phyloP scores from a whole-genome alignment of 108 stramenopile species.

The Nitzschia putrida region DNA sequence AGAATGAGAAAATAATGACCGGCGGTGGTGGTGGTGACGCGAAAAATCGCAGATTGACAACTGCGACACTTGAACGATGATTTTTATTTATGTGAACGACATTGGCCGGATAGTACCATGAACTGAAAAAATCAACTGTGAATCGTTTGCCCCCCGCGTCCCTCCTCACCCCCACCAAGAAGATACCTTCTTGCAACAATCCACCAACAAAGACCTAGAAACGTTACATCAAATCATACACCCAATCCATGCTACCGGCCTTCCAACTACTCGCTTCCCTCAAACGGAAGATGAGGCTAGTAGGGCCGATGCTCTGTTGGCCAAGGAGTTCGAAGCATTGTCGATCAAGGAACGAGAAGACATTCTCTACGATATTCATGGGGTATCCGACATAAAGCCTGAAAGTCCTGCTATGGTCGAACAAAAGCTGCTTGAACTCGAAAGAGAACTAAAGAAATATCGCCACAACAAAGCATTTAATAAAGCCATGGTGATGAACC shows the following conservation, averaged over 20 bases:
- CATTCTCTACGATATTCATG: constrained; percentile 1
- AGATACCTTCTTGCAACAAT: too few relatives aligned
- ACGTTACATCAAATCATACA: too few relatives aligned
- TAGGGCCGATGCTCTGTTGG: background rate
- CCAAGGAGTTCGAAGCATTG: constrained; percentile 9
- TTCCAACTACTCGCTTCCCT: background rate
- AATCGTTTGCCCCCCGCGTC: too few relatives aligned
- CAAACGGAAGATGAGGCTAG: background rate
- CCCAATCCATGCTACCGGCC: background rate
- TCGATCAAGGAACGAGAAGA: constrained; percentile 3
- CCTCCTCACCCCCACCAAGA: too few relatives aligned
- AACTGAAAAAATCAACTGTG: too few relatives aligned
- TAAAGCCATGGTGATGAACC: background rate
- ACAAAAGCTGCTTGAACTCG: constrained; percentile 4
- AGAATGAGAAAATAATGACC: too few relatives aligned
- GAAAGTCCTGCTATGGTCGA: background rate
- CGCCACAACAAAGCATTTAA: background rate
- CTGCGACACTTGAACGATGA: too few relatives aligned
- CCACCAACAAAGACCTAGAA: too few relatives aligned
- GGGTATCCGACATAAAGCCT: background rate
- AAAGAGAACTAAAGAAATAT: background rate
- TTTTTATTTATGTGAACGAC: too few relatives aligned
- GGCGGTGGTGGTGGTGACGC: too few relatives aligned
- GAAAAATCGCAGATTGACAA: too few relatives aligned
- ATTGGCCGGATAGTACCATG: too few relatives aligned